phyloP scores from a whole-genome alignment of 768 basidiomycete species.

The Amanita rimosa region DNA sequence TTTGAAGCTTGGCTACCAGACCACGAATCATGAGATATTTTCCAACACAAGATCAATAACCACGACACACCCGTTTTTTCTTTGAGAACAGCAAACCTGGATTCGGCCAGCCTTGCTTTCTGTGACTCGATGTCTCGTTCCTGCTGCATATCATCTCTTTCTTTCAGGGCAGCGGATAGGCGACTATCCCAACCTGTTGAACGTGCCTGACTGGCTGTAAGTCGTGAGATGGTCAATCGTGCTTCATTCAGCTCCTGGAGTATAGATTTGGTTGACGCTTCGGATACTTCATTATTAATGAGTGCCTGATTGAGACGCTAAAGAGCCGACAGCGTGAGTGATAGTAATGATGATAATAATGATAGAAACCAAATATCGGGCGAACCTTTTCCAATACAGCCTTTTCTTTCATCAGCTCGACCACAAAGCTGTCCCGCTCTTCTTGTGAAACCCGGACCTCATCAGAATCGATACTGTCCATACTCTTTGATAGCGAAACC shows the following conservation, averaged over 20 bases:
- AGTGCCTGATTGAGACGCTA: conserved; percentile 73
- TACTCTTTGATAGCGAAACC: conserved; percentile 1
- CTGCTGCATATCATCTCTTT: conserved; percentile 77
- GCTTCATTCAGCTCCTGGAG: conserved; percentile 69
- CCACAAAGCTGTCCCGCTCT: conserved; percentile 16
- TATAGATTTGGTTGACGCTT: conserved; percentile 65
- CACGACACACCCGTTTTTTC: conserved; percentile 49
- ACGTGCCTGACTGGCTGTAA: conserved; percentile 60
- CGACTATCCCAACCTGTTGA: conserved; percentile 62
- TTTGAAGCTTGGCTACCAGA: conserved; percentile 51
- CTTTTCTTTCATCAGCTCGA: conserved; percentile 43
- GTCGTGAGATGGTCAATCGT: conserved; percentile 49
- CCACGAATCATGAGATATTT: neutral
- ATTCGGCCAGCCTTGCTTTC: conserved; percentile 57
- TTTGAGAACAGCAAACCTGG: conserved; percentile 48
- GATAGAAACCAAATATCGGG: neutral
- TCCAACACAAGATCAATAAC: neutral
- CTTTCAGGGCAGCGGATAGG: conserved; percentile 52
- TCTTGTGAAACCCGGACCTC: conserved; percentile 20
- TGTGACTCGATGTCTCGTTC: conserved; percentile 66
- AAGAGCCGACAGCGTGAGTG: neutral
- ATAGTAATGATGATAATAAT: neutral
- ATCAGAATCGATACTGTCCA: conserved; percentile 9
- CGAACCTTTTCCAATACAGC: conserved; percentile 47
- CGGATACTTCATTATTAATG: conserved; percentile 72